Base-by-base conservation (phyloP, 2,329 filamentous ascomycete genomes). In the Aspergillus candidus region DNA sequence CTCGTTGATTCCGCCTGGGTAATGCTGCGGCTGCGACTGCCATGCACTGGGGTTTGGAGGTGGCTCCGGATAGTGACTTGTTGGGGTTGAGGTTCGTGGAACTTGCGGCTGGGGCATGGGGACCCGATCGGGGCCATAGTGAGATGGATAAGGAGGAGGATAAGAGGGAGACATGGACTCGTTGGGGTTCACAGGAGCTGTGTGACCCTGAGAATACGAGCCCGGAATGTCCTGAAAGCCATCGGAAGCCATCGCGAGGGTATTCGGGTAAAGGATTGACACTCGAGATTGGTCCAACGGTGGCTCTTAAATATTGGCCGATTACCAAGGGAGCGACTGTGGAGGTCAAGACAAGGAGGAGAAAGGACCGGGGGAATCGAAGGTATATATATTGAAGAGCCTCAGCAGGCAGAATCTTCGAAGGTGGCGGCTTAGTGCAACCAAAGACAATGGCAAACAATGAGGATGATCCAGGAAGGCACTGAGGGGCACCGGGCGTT, bases 1-100 rank as follows among this genome's bases (percentile, higher is more conserved):
- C 53, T 79, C 76, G 52, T 76, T 75, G 51, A 81, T 72, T 11
- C 73, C 72, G 4, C 60, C 61, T 3, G 57, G 39, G n/a, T 51
- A 41, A 4, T 42, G 55, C 13, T 50, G 50, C 14, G 51, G 51
- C 27, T 52, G 55, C 33, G 52, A 52, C 29, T 56, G 49, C 48
- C 50, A 56, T n/a, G 41, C 33, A 31, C 40, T 38, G 27, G 43
- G 47, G 29, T 56, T 51, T 14, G 48, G 44, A 27, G 53, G 49
- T 12, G 51, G 44, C 10, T 60, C 54, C 31, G 54, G 36, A 40
- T 54, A 55, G 29, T 50, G 48, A 27, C 41, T 47, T 10, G 54
- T 43, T 12, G 59, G 47, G 7, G 49, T 41, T 37, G 56, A 40
- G 17, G 42, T 33, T 10, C 45, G 53, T 37, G 60, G 58, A 48